Base-by-base conservation (phyloP, 2,329 filamentous ascomycete genomes). In the Ceratocystis papillata region DNA sequence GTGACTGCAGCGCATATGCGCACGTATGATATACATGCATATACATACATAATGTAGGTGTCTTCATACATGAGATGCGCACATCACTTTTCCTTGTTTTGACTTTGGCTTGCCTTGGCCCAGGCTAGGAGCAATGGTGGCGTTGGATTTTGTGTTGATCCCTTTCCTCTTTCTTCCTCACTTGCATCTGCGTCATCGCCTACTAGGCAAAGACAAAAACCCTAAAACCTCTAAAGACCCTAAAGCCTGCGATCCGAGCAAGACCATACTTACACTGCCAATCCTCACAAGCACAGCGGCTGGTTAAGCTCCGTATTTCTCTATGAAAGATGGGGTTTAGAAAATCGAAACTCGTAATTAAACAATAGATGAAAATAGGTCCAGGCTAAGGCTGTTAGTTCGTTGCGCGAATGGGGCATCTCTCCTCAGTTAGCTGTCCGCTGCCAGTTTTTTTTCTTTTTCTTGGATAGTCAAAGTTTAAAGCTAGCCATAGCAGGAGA, bases 131-230 rank as follows among this genome's bases (percentile, higher is more conserved):
- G 15, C 17, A 30, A 17, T 41, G 22, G 22, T 57, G 53, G 30
- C 22, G 53, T 30, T 57, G 25, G 53, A 12, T 25, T 15, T 57
- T n/a, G 12, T 33, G 53, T 5, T 30, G 53, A 57, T 57, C 53
- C 37, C 22, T 57, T 57, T 30, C 53, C 53, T 30, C 7, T 30
- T 53, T 33, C 7, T 41, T 30, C 3, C n/a, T 28, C 10, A 37
- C 33, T 30, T 53, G 25, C 17, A 57, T 57, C 53, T 57, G 53
- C 53, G 53, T 57, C 53, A 57, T 57, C 15, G 53, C 8, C 53
- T 28, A 22, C 33, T n/a, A 41, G 57, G 12, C 10, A 61, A 61
- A 61, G 37, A 33, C 33, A 62, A 61, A 10, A 37, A 37, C 33
- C 33, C 33, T 37, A 37, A 3, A 10, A 0, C 1, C 2, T 3